Evolutionary conservation across 768 basidiomycete genomes (phyloP).

Genomic region (Boletus reticuloceps): DNA sequence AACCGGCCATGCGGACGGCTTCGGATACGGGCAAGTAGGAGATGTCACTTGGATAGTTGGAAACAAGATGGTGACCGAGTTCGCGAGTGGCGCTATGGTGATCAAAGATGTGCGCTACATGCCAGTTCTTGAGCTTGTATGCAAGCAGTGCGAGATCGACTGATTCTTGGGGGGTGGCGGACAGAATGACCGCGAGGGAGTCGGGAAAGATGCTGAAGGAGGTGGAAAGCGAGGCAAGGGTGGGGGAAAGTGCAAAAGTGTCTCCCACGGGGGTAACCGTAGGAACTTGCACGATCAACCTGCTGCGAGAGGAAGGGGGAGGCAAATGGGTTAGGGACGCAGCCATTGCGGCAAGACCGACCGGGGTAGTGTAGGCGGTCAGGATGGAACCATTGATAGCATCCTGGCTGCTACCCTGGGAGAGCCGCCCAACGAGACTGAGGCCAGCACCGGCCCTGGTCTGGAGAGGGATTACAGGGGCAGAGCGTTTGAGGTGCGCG

Average conservation of each 20-base stretch:
- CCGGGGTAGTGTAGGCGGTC: constrained; percentile 79
- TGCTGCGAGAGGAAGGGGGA: constrained; percentile 53
- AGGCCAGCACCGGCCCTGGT: constrained; percentile 84
- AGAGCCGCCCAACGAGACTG: constrained; percentile 73
- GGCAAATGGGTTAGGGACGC: constrained; percentile 76
- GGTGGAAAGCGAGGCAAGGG: constrained; percentile 65
- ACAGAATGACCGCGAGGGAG: constrained; percentile 70
- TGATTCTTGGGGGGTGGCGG: constrained; percentile 81
- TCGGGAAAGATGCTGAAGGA: constrained; percentile 60
- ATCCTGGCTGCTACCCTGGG: constrained; percentile 74
- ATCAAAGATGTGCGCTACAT: constrained; percentile 90
- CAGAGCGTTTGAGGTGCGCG: constrained; percentile 38
- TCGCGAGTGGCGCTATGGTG: constrained; percentile 81
- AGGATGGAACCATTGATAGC: constrained; percentile 56
- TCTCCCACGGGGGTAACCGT: constrained; percentile 65
- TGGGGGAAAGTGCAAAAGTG: constrained; percentile 70
- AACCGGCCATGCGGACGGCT: constrained; percentile 56
- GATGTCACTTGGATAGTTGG: constrained; percentile 33
- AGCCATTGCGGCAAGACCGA: constrained; percentile 82
- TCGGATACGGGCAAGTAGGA: constrained; percentile 39
- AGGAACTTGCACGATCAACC: constrained; percentile 83
- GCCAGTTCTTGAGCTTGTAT: constrained; percentile 63
- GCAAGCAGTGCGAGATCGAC: constrained; percentile 73
- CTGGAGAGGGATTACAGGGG: constrained; percentile 68
- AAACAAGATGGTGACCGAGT: constrained; percentile 51